Base-by-base conservation (phyloP, 257 asterid species). In the Rhazya stricta region DNA sequence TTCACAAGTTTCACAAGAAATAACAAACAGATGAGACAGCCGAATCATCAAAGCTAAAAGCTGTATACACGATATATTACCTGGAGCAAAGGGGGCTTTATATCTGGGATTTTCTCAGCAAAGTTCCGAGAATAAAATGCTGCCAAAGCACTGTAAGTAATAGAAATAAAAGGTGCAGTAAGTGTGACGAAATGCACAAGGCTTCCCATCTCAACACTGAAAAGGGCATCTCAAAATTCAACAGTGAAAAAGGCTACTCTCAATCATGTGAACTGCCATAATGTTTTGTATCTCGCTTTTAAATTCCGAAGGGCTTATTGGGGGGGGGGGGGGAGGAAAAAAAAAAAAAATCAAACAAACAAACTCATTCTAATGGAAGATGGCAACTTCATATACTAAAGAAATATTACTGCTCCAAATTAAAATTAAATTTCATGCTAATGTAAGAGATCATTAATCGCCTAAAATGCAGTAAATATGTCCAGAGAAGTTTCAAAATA, bases 81-180 rank as follows among this genome's bases (percentile, higher is more conserved):
- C 99, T 90, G 97, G 76, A 89, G 99, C 72, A 78, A 82, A 78
- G 99, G 98, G 74, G 99, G 96, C 81, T 83, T 88, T 78, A 94
- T 75, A 77, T 86, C 97, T 53, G 86, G 74, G 78, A 90, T 75
- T 83, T 85, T 89, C 81, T 92, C 97, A 0, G 91, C 90, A 74
- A 94, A 87, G 76, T 86, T 90, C 87, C 99, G 85, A 48, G 86
- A 88, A 73, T 94, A 94, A 80, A 94, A 94, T 81, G 99, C 97
- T 69, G 99, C 97, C 80, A 94, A 82, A 81, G 96, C 93, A 87
- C 99, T 92, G 88, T 84, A 88, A 74, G 73, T n/a, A 50, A 84
- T 58, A 82, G 67, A 78, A 71, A 72, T 69, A 74, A 69, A 76
- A 73, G 25, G 46, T 74, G 50, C 68, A 67, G 72, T 77, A 66